Evolutionary conservation across 495 filamentous ascomycete genomes (phyloP), one percentile per base, ranked within the genome.

Genomic region (Talaromyces wortmannii): DNA sequence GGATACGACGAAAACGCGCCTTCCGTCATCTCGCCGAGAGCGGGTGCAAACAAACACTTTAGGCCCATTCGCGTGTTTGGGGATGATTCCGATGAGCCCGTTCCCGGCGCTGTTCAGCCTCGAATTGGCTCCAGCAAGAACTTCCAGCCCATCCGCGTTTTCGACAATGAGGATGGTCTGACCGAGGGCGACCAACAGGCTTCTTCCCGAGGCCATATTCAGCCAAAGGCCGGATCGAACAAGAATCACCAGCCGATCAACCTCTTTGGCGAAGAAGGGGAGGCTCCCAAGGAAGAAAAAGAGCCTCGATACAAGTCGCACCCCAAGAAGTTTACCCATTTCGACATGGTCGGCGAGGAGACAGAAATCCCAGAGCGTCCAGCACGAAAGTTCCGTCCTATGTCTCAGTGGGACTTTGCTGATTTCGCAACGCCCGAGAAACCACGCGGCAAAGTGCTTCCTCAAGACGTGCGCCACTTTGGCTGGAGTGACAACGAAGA

Each of bases 391-490:
- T 77, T 78, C 45, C 90, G 88, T 70, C 81, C 88, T 63, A 69
- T 70, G 30, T 79, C 79, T 44, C 81, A 87, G 50, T 96, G 91
- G 91, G 83, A 83, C 45, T 96, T 96, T 69, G 86, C 88, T 45
- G 90, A 95, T 67, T 92, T 92, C 61, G 70, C 71, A 16, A 92
- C 91, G 4, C 92, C 94, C 0, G 76, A 85, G 58, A 96, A 95
- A 70, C 71, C 76, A 10, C 75, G 79, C 31, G 78, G 83, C 55
- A 76, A 66, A 42, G 23, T 64, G 15, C 74, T 71, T 23, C 62
- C 76, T 30, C 79, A 83, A 47, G 77, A 84, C 55, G 71, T 83
- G 15, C 80, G 84, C 40, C 84, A 91, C 63, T 95, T 87, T 58
- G 83, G 85, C 67, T 87, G 83, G 69, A 83, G 77, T 59, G 90